phyloP scores from a whole-genome alignment of 2,329 filamentous ascomycete species.

The Spiromastix sp. region DNA sequence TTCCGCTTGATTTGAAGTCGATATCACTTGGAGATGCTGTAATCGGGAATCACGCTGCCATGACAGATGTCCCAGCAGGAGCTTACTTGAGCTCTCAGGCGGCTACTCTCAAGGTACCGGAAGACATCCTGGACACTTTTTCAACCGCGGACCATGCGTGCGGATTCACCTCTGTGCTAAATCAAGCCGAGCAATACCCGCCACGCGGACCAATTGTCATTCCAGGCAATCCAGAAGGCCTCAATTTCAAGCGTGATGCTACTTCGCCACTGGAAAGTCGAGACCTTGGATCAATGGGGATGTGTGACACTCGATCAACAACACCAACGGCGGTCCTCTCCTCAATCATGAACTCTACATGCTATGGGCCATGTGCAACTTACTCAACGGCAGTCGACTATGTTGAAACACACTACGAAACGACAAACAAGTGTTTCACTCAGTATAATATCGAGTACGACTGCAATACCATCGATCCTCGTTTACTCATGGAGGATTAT shows the following conservation, averaged over 20 bases:
- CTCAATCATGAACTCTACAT: conserved; percentile 25
- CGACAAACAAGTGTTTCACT: conserved; percentile 19
- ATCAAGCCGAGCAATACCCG: conserved; percentile 20
- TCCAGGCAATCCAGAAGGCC: conserved; percentile 21
- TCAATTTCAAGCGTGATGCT: conserved; percentile 17
- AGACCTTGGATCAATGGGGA: conserved; percentile 7
- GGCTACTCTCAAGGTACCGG: conserved; percentile 16
- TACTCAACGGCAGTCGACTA: conserved; percentile 26
- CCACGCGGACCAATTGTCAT: conserved; percentile 21
- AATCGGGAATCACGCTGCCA: conserved; percentile 26
- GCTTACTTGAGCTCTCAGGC: conserved; percentile 20
- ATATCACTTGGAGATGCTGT: conserved; percentile 28
- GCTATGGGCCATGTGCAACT: conserved; percentile 26
- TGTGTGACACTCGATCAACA: conserved; percentile 18
- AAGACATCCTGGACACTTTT: conserved; percentile 21
- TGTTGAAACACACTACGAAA: conserved; percentile 12
- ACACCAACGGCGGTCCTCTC: conserved; percentile 16
- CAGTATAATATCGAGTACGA: conserved; percentile 25
- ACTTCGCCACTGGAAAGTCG: not conserved
- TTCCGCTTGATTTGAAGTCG: conserved; percentile 23
- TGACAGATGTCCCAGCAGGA: conserved; percentile 21
- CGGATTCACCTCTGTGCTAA: conserved; percentile 21
- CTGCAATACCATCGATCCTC: conserved; percentile 19
- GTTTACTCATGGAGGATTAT: conserved; percentile 19
- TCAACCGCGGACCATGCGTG: conserved; percentile 21